Evolutionary conservation across 108 stramenopile genomes (phyloP).

Genomic region (Cyclotella kingstonii): DNA sequence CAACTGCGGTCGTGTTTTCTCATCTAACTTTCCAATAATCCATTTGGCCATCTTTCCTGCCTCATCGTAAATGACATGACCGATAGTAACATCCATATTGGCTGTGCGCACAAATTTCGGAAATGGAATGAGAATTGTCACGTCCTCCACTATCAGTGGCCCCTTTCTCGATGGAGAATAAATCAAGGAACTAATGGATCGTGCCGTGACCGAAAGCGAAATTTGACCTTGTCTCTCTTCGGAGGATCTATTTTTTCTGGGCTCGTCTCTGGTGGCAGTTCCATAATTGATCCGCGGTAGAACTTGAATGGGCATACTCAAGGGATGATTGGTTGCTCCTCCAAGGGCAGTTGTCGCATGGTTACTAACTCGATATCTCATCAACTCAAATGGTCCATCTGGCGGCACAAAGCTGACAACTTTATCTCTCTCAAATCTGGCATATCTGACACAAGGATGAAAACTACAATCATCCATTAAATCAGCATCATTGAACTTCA

Average conservation of each 20-base stretch:
- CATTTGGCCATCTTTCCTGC: conserved; percentile 95
- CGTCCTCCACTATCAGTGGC: conserved; percentile 89
- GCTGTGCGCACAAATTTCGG: conserved; percentile 89
- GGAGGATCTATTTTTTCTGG: not conserved
- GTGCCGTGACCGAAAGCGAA: conserved; percentile 50
- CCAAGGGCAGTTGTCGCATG: conserved; percentile 29
- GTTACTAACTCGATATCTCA: conserved; percentile 88
- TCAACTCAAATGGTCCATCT: conserved; percentile 96
- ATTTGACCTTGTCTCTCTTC: conserved; percentile 48
- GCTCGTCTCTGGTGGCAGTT: conserved; percentile 20
- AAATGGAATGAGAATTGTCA: conserved; percentile 90
- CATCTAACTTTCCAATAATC: conserved; percentile 86
- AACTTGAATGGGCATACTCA: conserved; percentile 73
- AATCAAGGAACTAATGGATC: conserved; percentile 68
- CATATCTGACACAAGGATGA: conserved; percentile 98
- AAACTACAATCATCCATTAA: conserved; percentile 96
- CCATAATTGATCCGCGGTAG: conserved; percentile 70
- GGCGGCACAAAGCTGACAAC: conserved; percentile 98
- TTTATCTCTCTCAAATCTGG: conserved; percentile 87
- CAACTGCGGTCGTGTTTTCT: conserved; percentile 56
- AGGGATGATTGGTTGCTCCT: conserved; percentile 29
- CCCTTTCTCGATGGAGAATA: conserved; percentile 60
- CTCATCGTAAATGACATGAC: conserved; percentile 92
- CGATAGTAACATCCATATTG: conserved; percentile 73
- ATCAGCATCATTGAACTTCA: conserved; percentile 86